These are phyloP conservation scores for Annona squamosa DNA, from an alignment of 164 flowering plant species.

Conservation along the genomic window DNA sequence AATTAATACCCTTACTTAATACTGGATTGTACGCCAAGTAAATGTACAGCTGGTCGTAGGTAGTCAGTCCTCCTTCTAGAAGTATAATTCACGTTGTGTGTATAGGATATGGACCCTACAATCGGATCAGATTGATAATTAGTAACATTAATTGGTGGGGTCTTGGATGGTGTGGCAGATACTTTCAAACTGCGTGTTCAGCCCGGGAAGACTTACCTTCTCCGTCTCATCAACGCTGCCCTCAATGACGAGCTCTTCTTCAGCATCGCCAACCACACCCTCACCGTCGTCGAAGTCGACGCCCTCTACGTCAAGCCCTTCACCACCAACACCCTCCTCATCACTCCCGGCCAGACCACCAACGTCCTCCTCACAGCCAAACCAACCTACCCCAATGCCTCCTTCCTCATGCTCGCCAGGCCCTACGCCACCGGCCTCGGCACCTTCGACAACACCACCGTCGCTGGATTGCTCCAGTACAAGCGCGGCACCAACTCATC, in stretches of 20 bases:
- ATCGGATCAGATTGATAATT: too few species aligned
- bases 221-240: conserved; percentile 58
- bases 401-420: conserved; percentile 43
- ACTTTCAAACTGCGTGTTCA: conserved; percentile 42
- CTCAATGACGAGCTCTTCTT: conserved; percentile 62
- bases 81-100: too few species aligned
- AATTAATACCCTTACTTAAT: too few species aligned
- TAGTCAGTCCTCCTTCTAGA: too few species aligned
- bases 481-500: neutral
- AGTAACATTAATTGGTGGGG: neutral
- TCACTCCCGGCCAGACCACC: conserved; percentile 57
- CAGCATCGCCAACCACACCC: conserved; percentile 45
- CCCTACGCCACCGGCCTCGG: conserved; percentile 41
- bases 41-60: too few species aligned
- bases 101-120: too few species aligned
- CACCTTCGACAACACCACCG: conserved; percentile 44
- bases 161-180: conserved; percentile 22
- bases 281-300: conserved; percentile 50
- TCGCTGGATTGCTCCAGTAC: conserved; percentile 36
- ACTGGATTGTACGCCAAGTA: too few species aligned
- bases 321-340: conserved; percentile 23
- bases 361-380: conserved; percentile 48
- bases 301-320: conserved; percentile 53
- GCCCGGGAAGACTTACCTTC: conserved; percentile 50
- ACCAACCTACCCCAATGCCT: conserved; percentile 26